A percentile compares a stretch with the other conserved stretches of the same genome.
Conservation (phyloP, 208 protist species). For the Phytomonas francai region DNA sequence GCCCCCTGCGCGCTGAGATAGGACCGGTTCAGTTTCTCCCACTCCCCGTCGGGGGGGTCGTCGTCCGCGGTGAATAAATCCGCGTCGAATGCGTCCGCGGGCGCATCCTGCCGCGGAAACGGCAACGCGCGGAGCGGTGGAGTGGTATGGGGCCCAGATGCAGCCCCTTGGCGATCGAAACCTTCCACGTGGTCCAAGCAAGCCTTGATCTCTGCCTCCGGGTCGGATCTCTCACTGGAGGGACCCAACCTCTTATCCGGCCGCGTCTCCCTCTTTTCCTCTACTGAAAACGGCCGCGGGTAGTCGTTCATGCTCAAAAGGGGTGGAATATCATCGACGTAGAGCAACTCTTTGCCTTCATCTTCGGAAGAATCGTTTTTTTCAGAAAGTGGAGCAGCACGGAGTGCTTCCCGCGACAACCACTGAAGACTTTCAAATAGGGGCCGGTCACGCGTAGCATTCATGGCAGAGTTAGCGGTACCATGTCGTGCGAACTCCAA, state of each 20-base stretch:
- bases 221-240: too few species aligned
- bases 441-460: background rate
- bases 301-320: background rate
- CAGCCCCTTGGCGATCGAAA: too few species aligned
- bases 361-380: background rate
- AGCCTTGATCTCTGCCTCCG: too few species aligned
- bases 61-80: background rate
- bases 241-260: too few species aligned
- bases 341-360: background rate
- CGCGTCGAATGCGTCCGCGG: background rate
- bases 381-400: too few species aligned
- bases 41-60: background rate
- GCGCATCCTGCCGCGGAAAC: background rate
- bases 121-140: background rate
- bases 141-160: background rate
- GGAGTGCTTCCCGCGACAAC: background rate
- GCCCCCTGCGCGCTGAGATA: conserved; percentile 9
- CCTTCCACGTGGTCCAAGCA: too few species aligned
- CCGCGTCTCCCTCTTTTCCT: too few species aligned
- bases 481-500: background rate
- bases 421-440: background rate
- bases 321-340: background rate
- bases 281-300: too few species aligned
- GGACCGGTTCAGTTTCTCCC: conserved; percentile 7
- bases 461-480: background rate